Evolutionary conservation across 768 basidiomycete genomes (phyloP).

Genomic region (Mycena floridula): DNA sequence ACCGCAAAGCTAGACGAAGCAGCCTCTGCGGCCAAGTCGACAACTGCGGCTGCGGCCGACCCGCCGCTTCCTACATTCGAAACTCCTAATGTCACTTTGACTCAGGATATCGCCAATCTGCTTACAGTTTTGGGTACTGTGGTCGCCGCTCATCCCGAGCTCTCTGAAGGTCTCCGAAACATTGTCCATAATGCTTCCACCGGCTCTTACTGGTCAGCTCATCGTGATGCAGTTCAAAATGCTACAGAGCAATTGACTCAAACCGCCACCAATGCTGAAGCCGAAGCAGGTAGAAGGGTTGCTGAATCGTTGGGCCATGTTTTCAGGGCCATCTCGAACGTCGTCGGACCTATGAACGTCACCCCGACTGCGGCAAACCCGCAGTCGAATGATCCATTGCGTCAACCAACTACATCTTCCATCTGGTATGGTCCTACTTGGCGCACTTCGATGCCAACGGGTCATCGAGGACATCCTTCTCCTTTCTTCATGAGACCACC

Average conservation of each 20-base stretch:
- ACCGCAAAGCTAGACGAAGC: background rate
- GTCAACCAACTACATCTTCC: background rate
- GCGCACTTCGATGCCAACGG: background rate
- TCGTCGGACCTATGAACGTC: background rate
- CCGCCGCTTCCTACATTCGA: constrained; percentile 47
- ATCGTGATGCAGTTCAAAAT: constrained; percentile 53
- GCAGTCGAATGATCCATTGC: background rate
- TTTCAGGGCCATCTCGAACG: constrained; percentile 45
- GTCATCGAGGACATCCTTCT: background rate
- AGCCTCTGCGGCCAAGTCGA: constrained; percentile 10
- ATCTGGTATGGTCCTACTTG: background rate
- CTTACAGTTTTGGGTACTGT: constrained; percentile 50
- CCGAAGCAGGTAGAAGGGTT: constrained; percentile 58
- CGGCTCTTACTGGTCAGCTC: constrained; percentile 65
- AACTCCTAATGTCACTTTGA: constrained; percentile 38
- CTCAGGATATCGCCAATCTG: constrained; percentile 59
- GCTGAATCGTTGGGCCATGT: constrained; percentile 58
- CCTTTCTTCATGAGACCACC: constrained; percentile 10
- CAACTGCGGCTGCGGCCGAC: constrained; percentile 25
- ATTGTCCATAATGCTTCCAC: constrained; percentile 54
- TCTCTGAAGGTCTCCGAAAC: constrained; percentile 61
- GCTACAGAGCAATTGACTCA: constrained; percentile 51
- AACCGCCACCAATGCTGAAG: constrained; percentile 48
- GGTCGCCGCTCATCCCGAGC: constrained; percentile 61
- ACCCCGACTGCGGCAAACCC: too few relatives aligned